Evolutionary conservation across 1,284 basidiomycete species (phyloP).

Genomic region (Cryptococcus sp.): DNA sequence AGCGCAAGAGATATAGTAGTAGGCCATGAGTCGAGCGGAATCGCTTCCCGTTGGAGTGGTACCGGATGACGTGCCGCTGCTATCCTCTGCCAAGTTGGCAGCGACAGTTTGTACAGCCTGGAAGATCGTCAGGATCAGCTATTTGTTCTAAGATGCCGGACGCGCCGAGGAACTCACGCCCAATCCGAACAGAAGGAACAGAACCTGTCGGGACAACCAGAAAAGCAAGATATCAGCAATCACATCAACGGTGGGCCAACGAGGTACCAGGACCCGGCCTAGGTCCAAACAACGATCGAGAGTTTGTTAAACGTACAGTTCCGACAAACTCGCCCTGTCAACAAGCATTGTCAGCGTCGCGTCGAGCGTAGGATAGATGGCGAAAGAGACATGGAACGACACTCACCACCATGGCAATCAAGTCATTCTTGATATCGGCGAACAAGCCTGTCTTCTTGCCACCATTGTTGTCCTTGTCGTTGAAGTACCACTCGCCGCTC

Average conservation of each 20-base stretch:
- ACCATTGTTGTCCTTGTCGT: no score
- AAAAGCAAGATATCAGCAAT: no score
- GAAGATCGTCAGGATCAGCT: not conserved
- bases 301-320: constrained; percentile 18
- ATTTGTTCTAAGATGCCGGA: not conserved
- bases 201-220: constrained; percentile 13
- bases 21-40: constrained; percentile 30
- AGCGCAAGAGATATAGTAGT: constrained; percentile 62
- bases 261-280: not conserved
- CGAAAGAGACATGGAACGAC: not conserved
- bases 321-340: constrained; percentile 33
- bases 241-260: not conserved
- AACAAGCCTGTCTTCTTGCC: constrained; percentile 13
- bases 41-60: constrained; percentile 25
- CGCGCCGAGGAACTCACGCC: constrained; percentile 18
- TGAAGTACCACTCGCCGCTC: no score
- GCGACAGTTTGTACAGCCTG: constrained; percentile 35
- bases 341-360: not conserved
- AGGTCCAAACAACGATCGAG: not conserved
- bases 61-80: constrained; percentile 8
- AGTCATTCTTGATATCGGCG: constrained; percentile 26
- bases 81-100: constrained; percentile 21
- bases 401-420: constrained; percentile 31
- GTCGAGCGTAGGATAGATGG: no score
- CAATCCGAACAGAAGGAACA: constrained; percentile 35